phyloP scores from a whole-genome alignment of 2,329 filamentous ascomycete species.

The Amauroascus verrucosus region DNA sequence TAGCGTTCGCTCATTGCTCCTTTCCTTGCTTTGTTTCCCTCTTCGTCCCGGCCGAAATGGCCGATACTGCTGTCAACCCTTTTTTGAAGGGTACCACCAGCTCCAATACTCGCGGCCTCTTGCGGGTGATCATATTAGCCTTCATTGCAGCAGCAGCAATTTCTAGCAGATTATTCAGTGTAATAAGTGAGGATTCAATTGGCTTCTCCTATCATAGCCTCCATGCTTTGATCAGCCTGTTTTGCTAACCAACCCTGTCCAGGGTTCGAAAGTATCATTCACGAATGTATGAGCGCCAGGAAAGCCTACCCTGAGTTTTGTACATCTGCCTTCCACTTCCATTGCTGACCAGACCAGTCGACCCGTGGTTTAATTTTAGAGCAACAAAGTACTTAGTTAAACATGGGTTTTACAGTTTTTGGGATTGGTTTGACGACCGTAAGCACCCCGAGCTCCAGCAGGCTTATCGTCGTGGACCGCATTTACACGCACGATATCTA shows the following conservation, averaged over 20 bases:
- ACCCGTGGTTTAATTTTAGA: conserved; percentile 99
- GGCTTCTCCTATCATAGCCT: background rate
- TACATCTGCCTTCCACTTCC: background rate
- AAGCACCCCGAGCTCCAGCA: conserved; percentile 26
- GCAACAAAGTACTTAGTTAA: conserved; percentile 95
- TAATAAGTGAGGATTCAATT: conserved; percentile 66
- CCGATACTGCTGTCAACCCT: conserved; percentile 38
- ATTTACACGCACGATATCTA: background rate
- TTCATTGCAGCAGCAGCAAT: conserved; percentile 87
- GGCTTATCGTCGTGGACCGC: background rate
- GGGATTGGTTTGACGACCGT: conserved; percentile 99
- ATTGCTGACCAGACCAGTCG: conserved; percentile 52
- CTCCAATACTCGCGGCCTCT: conserved; percentile 69
- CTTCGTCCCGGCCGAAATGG: conserved; percentile 17
- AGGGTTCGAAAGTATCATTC: conserved; percentile 98
- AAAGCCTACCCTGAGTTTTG: conserved; percentile 7
- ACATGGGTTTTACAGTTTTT: conserved; percentile 97
- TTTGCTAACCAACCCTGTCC: conserved; percentile 14
- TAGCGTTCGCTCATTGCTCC: conserved; percentile 14
- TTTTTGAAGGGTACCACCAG: conserved; percentile 69
- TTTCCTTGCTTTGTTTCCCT: conserved; percentile 26
- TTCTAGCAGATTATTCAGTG: conserved; percentile 90
- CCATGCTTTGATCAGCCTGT: background rate
- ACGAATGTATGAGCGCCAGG: conserved; percentile 69
- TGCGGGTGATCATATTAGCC: conserved; percentile 80